phyloP scores from a whole-genome alignment of 352 stramenopile genomes.

The Pythium dissimile region DNA sequence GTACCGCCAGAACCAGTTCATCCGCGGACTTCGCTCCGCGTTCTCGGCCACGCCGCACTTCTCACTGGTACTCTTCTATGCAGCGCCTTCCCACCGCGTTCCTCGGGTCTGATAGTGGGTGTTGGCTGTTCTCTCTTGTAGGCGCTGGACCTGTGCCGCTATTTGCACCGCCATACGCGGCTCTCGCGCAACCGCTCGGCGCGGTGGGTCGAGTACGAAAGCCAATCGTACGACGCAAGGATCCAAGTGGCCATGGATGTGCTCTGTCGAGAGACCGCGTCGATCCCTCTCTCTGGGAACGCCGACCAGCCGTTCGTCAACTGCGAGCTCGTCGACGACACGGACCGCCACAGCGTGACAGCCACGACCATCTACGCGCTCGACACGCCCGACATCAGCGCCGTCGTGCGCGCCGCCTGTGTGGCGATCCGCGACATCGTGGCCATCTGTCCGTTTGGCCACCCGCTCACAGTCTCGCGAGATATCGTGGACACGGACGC shows the following conservation, averaged over 20 bases:
- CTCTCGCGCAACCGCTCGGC: neutral
- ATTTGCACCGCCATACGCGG: constrained; percentile 5
- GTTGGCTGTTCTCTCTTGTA: too few relatives aligned
- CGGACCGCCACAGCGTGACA: constrained; percentile 11
- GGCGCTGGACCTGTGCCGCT: neutral
- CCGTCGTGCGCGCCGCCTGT: constrained; percentile 17
- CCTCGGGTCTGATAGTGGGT: too few relatives aligned
- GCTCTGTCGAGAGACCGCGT: neutral
- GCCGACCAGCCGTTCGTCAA: neutral
- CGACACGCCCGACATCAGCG: constrained; percentile 20
- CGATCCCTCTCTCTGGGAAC: neutral
- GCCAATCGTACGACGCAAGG: neutral
- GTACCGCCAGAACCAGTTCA: too few relatives aligned
- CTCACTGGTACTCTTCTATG: neutral
- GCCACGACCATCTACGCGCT: constrained; percentile 29
- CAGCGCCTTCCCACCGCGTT: too few relatives aligned
- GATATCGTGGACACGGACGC: constrained; percentile 7
- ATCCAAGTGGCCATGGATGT: constrained; percentile 2
- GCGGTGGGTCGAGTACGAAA: neutral
- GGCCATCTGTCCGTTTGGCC: constrained; percentile 21
- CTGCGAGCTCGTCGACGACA: neutral
- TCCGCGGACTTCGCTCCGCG: neutral
- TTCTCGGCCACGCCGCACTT: neutral
- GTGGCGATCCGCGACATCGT: constrained; percentile 22
- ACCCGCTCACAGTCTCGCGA: constrained; percentile 10